Percentiles rank a stretch among this genome's conserved stretches.
Conservation (phyloP, 1,139 yeast species). For the Scheffersomyces segobiensis region DNA sequence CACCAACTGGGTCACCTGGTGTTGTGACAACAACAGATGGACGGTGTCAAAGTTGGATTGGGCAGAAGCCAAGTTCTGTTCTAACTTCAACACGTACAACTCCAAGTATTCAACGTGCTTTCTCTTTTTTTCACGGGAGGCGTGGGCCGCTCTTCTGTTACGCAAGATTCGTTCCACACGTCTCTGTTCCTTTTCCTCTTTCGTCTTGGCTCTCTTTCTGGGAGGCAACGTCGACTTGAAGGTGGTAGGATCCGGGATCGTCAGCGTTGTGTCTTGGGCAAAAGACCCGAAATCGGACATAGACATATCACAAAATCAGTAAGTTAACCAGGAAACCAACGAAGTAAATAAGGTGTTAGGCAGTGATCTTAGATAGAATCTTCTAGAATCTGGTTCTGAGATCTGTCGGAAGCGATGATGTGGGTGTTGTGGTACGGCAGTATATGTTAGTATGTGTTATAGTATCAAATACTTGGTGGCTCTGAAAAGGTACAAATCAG, state of each 20-base stretch:
- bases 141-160: slow-evolving; percentile 96
- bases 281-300: background rate
- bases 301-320: background rate
- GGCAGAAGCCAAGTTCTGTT: slow-evolving; percentile 32
- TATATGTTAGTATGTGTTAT: background rate
- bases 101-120: slow-evolving; percentile 88
- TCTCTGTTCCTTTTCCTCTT: slow-evolving; percentile 96
- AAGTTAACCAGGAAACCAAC: background rate
- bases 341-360: too few species aligned
- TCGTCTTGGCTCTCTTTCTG: slow-evolving; percentile 92
- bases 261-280: background rate
- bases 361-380: background rate
- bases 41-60: slow-evolving; percentile 24
- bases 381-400: background rate
- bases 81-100: slow-evolving; percentile 54
- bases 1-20: slow-evolving; percentile 13
- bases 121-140: slow-evolving; percentile 94
- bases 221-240: slow-evolving; percentile 72
- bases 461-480: background rate
- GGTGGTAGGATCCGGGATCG: slow-evolving; percentile 9
- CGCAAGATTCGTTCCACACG: slow-evolving; percentile 89
- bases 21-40: slow-evolving; percentile 13
- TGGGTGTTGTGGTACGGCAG: background rate
- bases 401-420: background rate
- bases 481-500: background rate